Evolutionary conservation across 2,329 filamentous ascomycete genomes (phyloP), one percentile per base, ranked within the genome.

Genomic region (Biscogniauxia marginata): DNA sequence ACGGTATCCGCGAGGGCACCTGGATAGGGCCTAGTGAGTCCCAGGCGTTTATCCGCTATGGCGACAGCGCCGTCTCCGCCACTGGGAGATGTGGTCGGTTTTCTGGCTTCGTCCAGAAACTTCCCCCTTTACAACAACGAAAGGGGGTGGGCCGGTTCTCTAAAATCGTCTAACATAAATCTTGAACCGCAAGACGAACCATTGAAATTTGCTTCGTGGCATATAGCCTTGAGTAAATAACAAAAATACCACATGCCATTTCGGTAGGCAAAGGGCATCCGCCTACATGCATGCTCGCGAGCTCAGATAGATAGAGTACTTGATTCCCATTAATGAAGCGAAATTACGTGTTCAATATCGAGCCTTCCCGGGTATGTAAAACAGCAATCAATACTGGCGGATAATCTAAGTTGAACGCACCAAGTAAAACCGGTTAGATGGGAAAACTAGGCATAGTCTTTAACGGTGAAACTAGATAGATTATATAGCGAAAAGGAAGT

Each of bases 71-170:
- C 52, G 49, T 47, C 49, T 52, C 54, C 53, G 46, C 55, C 46
- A 60, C 53, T 54, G 54, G 58, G 55, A 46, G 46, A 52, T 56
- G 57, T 54, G 56, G 55, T 62, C 46, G 30, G 46, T 49, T 23
- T 55, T 53, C 56, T 39, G 55, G 55, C 46, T 55, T 23, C 50
- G 46, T 54, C 53, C 30, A 48, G 25, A 44, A 63, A 59, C 59
- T 62, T 61, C 58, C 61, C 62, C 64, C 54, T 61, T 51, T 66
- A 67, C 64, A 66, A 65, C 60, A 64, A 61, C 54, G 50, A 2
- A 30, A n/a, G 57, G 34, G 8, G 57, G 52, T 50, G 48, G 54
- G 39, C 20, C 20, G 11, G 30, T 45, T 39, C 30, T 39, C 13
- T 39, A 39, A 39, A n/a, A 39, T 39, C 30, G n/a, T 39, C 9